These are phyloP conservation scores for Discostella stelligeroides DNA, from an alignment of 108 stramenopile genomes.

Conservation along the genomic window DNA sequence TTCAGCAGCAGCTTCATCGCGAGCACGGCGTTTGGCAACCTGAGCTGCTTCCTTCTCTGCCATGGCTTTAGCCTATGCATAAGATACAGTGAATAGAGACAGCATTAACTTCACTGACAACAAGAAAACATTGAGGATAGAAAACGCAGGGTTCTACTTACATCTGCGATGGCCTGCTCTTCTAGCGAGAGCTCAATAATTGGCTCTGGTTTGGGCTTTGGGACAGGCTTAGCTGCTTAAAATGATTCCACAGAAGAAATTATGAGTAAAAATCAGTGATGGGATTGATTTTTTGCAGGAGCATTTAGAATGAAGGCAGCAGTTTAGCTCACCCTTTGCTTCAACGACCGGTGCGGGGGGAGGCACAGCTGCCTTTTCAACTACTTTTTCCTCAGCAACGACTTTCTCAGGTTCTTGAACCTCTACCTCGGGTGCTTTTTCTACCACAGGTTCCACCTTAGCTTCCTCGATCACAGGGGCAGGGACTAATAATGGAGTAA, in stretches of 20 bases:
- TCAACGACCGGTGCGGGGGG: slow-evolving; percentile 9
- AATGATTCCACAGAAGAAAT: background rate
- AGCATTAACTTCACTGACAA: no score
- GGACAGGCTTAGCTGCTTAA: slow-evolving; percentile 18
- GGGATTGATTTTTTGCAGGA: background rate
- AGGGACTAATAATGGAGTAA: slow-evolving; percentile 11
- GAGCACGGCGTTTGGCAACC: slow-evolving; percentile 60
- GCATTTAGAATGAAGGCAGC: background rate
- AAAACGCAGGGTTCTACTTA: slow-evolving; percentile 20
- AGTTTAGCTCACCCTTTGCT: background rate
- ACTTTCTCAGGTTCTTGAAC: slow-evolving; percentile 27
- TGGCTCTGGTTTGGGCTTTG: slow-evolving; percentile 47
- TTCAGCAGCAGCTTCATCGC: slow-evolving; percentile 68
- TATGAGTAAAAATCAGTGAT: background rate
- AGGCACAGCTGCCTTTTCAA: slow-evolving; percentile 16
- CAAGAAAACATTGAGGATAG: background rate
- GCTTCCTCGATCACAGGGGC: slow-evolving; percentile 43
- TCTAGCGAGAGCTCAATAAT: slow-evolving; percentile 58
- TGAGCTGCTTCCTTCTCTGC: slow-evolving; percentile 65
- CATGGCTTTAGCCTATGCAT: slow-evolving; percentile 50
- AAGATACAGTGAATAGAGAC: background rate
- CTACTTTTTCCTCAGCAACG: slow-evolving; percentile 19
- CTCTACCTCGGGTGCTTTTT: slow-evolving; percentile 1
- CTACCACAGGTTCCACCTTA: slow-evolving; percentile 23
- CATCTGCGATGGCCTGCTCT: slow-evolving; percentile 67